phyloP scores from a whole-genome alignment of 2,329 filamentous ascomycete species.

The Torrubiella hemipterigena region DNA sequence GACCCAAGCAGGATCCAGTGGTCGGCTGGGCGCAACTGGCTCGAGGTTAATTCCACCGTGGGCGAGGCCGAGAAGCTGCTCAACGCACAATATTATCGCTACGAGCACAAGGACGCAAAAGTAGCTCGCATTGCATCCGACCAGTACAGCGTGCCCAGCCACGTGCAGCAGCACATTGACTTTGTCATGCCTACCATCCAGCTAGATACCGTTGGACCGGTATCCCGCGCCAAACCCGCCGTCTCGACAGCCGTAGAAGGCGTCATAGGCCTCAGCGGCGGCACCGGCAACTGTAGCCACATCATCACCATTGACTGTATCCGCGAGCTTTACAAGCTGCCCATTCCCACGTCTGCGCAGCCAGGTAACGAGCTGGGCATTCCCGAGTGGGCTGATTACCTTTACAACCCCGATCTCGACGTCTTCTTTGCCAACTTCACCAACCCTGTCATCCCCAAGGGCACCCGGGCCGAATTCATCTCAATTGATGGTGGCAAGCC shows the following conservation, averaged over 20 bases:
- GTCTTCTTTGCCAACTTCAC: constrained; percentile 30
- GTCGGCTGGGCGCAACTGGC: constrained; percentile 27
- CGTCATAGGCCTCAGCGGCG: neutral
- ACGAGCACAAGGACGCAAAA: constrained; percentile 23
- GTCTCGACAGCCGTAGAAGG: neutral
- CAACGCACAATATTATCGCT: constrained; percentile 37
- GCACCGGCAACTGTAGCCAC: constrained; percentile 28
- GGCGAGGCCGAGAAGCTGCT: constrained; percentile 38
- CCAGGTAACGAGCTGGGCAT: constrained; percentile 35
- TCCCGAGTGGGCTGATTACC: constrained; percentile 36
- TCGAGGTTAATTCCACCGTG: constrained; percentile 38
- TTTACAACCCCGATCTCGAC: constrained; percentile 35
- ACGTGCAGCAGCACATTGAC: constrained; percentile 23
- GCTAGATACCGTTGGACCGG: constrained; percentile 12
- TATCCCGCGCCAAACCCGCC: neutral
- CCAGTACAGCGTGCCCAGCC: constrained; percentile 22
- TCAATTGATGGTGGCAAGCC: constrained; percentile 30
- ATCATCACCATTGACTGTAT: constrained; percentile 45
- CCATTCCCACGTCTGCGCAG: constrained; percentile 23
- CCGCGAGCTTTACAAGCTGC: constrained; percentile 26
- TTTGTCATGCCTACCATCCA: constrained; percentile 26
- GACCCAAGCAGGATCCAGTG: constrained; percentile 2
- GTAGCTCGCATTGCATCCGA: constrained; percentile 23
- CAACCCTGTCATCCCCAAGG: constrained; percentile 24
- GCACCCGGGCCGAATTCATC: constrained; percentile 28